These are phyloP conservation scores for Osmanthus fragrans DNA, from an alignment of 257 asterid genomes.

Conservation along the genomic window DNA sequence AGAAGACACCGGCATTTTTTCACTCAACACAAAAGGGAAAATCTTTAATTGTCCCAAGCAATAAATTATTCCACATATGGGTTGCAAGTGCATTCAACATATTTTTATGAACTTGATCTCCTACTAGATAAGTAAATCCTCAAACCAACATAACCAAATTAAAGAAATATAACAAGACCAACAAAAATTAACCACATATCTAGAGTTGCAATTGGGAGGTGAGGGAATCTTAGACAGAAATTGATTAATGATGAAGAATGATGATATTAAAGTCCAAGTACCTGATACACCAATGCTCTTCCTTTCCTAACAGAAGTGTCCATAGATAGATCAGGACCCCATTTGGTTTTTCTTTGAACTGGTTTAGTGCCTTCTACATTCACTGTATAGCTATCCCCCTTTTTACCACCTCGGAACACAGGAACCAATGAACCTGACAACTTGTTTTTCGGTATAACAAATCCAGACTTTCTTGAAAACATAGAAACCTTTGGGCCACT, in stretches of 20 bases:
- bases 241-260: neutral
- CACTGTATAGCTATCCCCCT: conserved; percentile 47
- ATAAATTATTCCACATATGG: conserved; percentile 31
- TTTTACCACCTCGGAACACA: conserved; percentile 58
- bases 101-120: conserved; percentile 14
- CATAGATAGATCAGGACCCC: conserved; percentile 83
- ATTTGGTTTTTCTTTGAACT: conserved; percentile 76
- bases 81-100: conserved; percentile 35
- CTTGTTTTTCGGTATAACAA: conserved; percentile 90
- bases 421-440: conserved; percentile 84
- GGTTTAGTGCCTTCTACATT: conserved; percentile 55
- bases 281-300: conserved; percentile 89
- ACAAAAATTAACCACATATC: neutral
- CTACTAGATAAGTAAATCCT: conserved; percentile 20
- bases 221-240: neutral
- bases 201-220: neutral
- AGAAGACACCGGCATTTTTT: conserved; percentile 45
- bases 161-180: neutral
- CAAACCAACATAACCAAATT: neutral
- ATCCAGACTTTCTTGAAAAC: conserved; percentile 70
- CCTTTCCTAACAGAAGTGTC: conserved; percentile 76
- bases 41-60: conserved; percentile 39
- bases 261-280: conserved; percentile 23
- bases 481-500: conserved; percentile 61
- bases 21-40: conserved; percentile 44